Percentiles rank a stretch among this genome's conserved stretches.
Evolutionary conservation across 345 rosid species (phyloP).

Genomic region (Kernera saxatilis): DNA sequence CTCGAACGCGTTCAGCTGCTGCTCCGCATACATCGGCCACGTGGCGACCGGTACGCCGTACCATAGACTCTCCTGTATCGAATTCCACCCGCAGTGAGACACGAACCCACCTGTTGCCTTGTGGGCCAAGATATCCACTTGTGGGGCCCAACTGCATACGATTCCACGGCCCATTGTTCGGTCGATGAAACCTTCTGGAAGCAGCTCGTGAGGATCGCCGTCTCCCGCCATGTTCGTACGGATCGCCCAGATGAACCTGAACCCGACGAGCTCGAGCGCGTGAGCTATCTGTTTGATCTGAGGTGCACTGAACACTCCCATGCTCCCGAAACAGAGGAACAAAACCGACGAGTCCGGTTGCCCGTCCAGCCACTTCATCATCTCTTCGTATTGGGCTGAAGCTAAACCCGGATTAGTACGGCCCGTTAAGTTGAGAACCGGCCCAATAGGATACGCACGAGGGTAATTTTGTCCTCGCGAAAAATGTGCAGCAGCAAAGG

Average conservation of each 20-base stretch:
- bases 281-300: constrained; percentile 44
- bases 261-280: constrained; percentile 39
- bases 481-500: constrained; percentile 14
- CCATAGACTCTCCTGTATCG: constrained; percentile 44
- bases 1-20: constrained; percentile 44
- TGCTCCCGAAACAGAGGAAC: constrained; percentile 58
- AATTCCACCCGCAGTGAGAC: constrained; percentile 64
- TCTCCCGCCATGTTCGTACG: constrained; percentile 14
- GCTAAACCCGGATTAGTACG: neutral
- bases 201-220: constrained; percentile 20
- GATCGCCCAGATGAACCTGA: constrained; percentile 42
- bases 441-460: constrained; percentile 40
- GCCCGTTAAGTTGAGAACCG: constrained; percentile 33
- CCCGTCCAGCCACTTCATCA: constrained; percentile 39
- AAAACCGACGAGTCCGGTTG: constrained; percentile 45
- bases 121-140: constrained; percentile 35
- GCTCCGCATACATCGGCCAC: constrained; percentile 53
- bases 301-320: constrained; percentile 40
- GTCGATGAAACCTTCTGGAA: constrained; percentile 47
- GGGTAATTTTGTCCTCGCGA: neutral
- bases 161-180: constrained; percentile 36
- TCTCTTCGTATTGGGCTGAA: neutral
- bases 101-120: constrained; percentile 50
- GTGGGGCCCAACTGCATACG: constrained; percentile 59
- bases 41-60: constrained; percentile 40